phyloP scores from a whole-genome alignment of 441 rosid genomes.

The Gossypium laxum region DNA sequence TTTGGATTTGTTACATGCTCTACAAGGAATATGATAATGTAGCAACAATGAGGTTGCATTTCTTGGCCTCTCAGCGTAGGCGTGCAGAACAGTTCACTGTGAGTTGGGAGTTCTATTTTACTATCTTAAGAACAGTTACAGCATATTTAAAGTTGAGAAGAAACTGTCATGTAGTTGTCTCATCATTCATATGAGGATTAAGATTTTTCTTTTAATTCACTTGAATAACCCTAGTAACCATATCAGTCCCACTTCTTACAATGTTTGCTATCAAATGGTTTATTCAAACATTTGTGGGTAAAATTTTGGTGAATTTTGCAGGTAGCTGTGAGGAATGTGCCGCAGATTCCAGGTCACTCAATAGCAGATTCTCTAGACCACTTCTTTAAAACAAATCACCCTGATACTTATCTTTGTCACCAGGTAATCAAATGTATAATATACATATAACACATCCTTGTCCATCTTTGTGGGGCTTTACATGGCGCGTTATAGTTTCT shows the following conservation, averaged over 20 bases:
- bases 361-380: constrained; percentile 55
- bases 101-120: constrained; percentile 27
- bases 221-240: not conserved
- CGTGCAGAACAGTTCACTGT: constrained; percentile 89
- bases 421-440: constrained; percentile 38
- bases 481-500: not conserved
- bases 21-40: constrained; percentile 75
- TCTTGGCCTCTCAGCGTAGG: constrained; percentile 69
- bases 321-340: constrained; percentile 87
- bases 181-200: not conserved
- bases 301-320: constrained; percentile 23
- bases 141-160: not conserved
- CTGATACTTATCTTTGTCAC: constrained; percentile 77
- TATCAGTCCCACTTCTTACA: not conserved
- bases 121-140: not conserved
- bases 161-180: not conserved
- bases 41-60: constrained; percentile 70
- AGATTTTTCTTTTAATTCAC: not conserved
- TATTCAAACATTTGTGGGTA: not conserved
- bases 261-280: not conserved
- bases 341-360: constrained; percentile 47
- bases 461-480: not conserved
- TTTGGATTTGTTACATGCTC: constrained; percentile 82
- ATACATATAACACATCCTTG: not conserved
- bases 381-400: constrained; percentile 77